phyloP scores from a whole-genome alignment of 768 basidiomycete species.

The Mycena floridula region DNA sequence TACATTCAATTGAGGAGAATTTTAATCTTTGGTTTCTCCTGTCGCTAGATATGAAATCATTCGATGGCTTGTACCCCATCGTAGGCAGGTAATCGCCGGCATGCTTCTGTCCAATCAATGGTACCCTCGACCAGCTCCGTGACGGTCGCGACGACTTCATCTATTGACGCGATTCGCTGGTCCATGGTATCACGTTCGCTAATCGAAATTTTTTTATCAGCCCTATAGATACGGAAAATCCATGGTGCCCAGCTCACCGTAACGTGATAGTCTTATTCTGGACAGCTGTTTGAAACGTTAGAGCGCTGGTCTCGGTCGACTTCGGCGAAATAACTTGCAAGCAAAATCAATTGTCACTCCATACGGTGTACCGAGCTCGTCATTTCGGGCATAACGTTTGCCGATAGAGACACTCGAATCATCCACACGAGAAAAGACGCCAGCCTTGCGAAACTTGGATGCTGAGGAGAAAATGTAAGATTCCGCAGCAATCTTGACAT shows the following conservation, averaged over 20 bases:
- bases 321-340: slow-evolving; percentile 24
- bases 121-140: slow-evolving; percentile 70
- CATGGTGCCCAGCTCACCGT: slow-evolving; percentile 52
- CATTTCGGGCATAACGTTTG: slow-evolving; percentile 95
- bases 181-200: slow-evolving; percentile 94
- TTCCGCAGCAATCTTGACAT: background rate
- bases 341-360: slow-evolving; percentile 97
- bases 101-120: slow-evolving; percentile 75
- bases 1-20: background rate
- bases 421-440: slow-evolving; percentile 90
- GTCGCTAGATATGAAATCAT: slow-evolving; percentile 12
- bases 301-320: background rate
- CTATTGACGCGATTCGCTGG: slow-evolving; percentile 86
- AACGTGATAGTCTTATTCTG: slow-evolving; percentile 93
- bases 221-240: no score
- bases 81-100: slow-evolving; percentile 65
- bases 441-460: slow-evolving; percentile 77
- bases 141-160: slow-evolving; percentile 81
- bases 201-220: slow-evolving; percentile 9
- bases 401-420: slow-evolving; percentile 95
- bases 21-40: background rate
- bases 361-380: slow-evolving; percentile 97
- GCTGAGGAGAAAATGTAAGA: slow-evolving; percentile 42
- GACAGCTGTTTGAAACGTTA: slow-evolving; percentile 48
- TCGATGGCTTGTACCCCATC: slow-evolving; percentile 87